phyloP scores from a whole-genome alignment of 805 yeast genomes.

The Metschnikowia picachoensis region DNA sequence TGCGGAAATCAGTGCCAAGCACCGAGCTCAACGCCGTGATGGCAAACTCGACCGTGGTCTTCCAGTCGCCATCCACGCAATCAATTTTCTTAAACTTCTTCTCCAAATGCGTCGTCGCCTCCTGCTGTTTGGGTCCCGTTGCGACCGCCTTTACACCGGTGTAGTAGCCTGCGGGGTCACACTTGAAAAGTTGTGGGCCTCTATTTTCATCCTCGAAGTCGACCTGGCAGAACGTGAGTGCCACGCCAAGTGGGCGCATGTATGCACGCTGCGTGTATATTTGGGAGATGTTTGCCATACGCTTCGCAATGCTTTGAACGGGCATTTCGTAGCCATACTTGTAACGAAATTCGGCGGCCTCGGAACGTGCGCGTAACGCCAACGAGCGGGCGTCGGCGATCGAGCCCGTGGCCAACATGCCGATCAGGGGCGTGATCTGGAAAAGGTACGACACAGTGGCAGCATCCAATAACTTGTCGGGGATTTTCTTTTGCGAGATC shows the following conservation, averaged over 20 bases:
- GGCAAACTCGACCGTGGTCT: conserved; percentile 82
- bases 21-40: conserved; percentile 83
- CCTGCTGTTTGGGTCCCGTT: conserved; percentile 97
- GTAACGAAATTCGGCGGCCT: conserved; percentile 92
- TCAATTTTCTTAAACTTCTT: conserved; percentile 77
- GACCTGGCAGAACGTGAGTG: conserved; percentile 79
- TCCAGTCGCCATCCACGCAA: conserved; percentile 77
- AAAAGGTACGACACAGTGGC: conserved; percentile 82
- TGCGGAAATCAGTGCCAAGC: conserved; percentile 88
- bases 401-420: conserved; percentile 91
- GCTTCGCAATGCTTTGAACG: conserved; percentile 83
- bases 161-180: conserved; percentile 97
- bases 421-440: conserved; percentile 74
- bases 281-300: conserved; percentile 95
- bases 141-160: conserved; percentile 89
- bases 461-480: conserved; percentile 90
- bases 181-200: conserved; percentile 87
- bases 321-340: conserved; percentile 97
- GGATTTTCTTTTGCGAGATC: conserved; percentile 92
- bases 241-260: conserved; percentile 97
- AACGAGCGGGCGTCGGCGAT: conserved; percentile 93
- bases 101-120: conserved; percentile 83
- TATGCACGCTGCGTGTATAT: conserved; percentile 96
- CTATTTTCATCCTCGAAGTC: conserved; percentile 67
- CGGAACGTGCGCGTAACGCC: conserved; percentile 87